A percentile compares a stretch with the other conserved stretches of the same genome.
phyloP scores from a whole-genome alignment of 331 rosid species.

The Pyrus hybrid region DNA sequence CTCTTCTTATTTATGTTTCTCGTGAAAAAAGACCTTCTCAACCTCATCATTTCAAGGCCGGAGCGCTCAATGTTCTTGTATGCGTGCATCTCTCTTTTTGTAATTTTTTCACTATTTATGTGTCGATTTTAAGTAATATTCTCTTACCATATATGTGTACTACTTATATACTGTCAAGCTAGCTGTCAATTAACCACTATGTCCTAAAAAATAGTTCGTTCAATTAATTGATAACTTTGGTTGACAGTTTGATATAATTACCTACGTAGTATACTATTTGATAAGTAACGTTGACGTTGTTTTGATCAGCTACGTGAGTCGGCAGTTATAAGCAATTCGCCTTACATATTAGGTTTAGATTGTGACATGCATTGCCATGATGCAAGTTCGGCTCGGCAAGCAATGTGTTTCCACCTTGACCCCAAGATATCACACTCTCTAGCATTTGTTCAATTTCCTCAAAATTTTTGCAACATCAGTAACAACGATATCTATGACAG shows the following conservation, averaged over 20 bases:
- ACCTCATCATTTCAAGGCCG: slow-evolving; percentile 61
- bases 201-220: too few relatives aligned
- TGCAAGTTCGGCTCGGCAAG: slow-evolving; percentile 57
- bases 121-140: neutral
- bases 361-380: slow-evolving; percentile 80
- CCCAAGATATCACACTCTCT: slow-evolving; percentile 43
- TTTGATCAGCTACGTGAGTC: slow-evolving; percentile 51
- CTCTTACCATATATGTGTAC: neutral
- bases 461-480: slow-evolving; percentile 49
- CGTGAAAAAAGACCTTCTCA: slow-evolving; percentile 35
- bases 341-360: slow-evolving; percentile 56
- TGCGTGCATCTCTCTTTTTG: neutral
- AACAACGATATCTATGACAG: slow-evolving; percentile 66
- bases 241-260: neutral
- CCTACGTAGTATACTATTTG: neutral
- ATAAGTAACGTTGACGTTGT: neutral
- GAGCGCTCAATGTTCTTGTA: slow-evolving; percentile 61
- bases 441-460: slow-evolving; percentile 81
- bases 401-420: slow-evolving; percentile 79
- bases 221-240: too few relatives aligned
- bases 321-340: slow-evolving; percentile 58
- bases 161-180: neutral
- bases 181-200: neutral
- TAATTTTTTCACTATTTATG: neutral
- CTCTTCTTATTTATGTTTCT: slow-evolving; percentile 29